Conservation (phyloP, 768 basidiomycete genomes). For the Butyriboletus loyo region DNA sequence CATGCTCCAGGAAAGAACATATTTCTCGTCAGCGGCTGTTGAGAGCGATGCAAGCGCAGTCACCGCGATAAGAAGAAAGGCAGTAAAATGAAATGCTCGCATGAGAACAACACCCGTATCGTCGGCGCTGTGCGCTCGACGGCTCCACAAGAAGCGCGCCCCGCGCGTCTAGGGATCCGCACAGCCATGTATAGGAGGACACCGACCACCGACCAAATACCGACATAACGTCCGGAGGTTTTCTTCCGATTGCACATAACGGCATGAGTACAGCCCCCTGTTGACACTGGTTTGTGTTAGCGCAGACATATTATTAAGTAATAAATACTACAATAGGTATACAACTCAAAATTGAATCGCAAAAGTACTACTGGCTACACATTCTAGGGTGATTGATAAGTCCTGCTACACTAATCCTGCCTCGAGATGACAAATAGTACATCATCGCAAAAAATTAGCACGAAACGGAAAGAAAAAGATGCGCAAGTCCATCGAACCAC, state of each 20-base stretch:
- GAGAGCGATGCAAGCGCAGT: not conserved
- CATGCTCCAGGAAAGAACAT: not conserved
- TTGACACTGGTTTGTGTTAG: not conserved
- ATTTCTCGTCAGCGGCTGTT: not conserved
- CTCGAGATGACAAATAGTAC: not conserved
- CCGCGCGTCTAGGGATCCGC: not conserved
- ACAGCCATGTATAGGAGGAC: not conserved
- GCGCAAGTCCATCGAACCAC: not conserved
- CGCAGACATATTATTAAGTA: too few species aligned
- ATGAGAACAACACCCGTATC: too few species aligned
- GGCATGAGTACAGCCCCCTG: not conserved
- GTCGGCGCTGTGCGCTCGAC: too few species aligned
- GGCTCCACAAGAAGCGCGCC: not conserved
- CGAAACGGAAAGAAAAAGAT: not conserved
- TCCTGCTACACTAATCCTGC: not conserved
- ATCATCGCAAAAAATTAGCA: not conserved
- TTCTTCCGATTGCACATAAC: not conserved
- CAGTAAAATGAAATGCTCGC: not conserved
- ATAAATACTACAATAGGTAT: constrained; percentile 4
- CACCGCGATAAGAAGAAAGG: not conserved
- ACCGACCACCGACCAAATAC: too few species aligned
- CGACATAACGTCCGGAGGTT: not conserved
- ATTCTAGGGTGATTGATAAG: not conserved
- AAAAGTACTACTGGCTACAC: constrained; percentile 15
- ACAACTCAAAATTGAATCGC: not conserved